These are phyloP conservation scores for Neopestalotiopsis sp. DNA, from an alignment of 2,329 filamentous ascomycete genomes.

Conservation along the genomic window DNA sequence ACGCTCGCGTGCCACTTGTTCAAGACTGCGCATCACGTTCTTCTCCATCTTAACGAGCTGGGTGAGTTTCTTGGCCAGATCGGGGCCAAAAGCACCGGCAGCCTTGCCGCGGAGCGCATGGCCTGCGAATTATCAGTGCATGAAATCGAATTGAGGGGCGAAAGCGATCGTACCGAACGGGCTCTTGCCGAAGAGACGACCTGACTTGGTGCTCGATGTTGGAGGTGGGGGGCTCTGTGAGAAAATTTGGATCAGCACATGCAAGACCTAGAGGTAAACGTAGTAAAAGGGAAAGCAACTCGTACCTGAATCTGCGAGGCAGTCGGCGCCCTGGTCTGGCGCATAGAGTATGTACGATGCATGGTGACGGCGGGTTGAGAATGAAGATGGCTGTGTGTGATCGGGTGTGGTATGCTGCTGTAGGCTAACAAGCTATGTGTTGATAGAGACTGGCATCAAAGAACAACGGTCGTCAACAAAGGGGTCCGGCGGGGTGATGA, in stretches of 20 bases:
- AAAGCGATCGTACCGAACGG: conserved; percentile 73
- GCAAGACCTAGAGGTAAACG: background rate
- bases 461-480: background rate
- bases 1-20: conserved; percentile 90
- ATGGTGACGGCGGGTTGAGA: conserved; percentile 55
- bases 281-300: background rate
- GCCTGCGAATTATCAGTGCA: conserved; percentile 41
- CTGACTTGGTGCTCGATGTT: conserved; percentile 87
- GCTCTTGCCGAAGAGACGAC: conserved; percentile 84
- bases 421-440: background rate
- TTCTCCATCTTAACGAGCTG: conserved; percentile 99
- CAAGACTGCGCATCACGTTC: conserved; percentile 99
- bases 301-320: conserved; percentile 75
- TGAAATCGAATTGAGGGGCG: conserved; percentile 5
- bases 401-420: conserved; percentile 8
- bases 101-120: conserved; percentile 76
- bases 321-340: conserved; percentile 93
- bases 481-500: background rate
- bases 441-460: background rate
- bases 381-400: background rate
- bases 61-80: conserved; percentile 96
- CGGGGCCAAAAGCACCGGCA: conserved; percentile 79
- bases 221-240: conserved; percentile 89
- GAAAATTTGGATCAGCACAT: background rate
- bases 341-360: conserved; percentile 99